These are phyloP conservation scores for Microthlaspi erraticum DNA, from an alignment of 345 rosid genomes.

Conservation along the genomic window DNA sequence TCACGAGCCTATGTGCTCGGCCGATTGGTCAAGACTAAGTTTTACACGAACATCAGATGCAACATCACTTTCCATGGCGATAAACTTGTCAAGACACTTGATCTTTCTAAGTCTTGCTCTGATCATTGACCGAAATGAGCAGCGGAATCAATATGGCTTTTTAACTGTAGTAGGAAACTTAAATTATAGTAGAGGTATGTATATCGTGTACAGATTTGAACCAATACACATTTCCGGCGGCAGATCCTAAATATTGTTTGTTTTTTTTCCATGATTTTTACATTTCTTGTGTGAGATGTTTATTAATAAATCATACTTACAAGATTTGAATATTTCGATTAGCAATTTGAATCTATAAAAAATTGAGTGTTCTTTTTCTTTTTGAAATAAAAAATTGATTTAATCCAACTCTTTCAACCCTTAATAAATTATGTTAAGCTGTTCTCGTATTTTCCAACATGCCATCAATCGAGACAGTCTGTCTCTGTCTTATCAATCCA, in stretches of 20 bases:
- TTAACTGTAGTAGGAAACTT: neutral
- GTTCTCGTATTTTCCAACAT: neutral
- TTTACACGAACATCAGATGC: slow-evolving; percentile 57
- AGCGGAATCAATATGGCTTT: neutral
- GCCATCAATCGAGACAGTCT: neutral
- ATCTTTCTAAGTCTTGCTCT: slow-evolving; percentile 56
- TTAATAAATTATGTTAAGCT: neutral
- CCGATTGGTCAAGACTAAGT: slow-evolving; percentile 63
- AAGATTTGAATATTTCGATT: neutral
- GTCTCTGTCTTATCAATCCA: slow-evolving; percentile 1
- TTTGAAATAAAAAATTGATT: neutral
- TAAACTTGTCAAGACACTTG: slow-evolving; percentile 63
- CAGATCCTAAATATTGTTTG: no score
- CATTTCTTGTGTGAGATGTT: no score
- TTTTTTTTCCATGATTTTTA: no score
- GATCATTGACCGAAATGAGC: slow-evolving; percentile 42
- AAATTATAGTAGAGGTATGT: neutral
- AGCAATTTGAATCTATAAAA: neutral
- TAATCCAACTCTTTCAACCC: neutral
- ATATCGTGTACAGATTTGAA: slow-evolving; percentile 8
- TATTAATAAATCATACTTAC: neutral
- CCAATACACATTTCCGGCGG: neutral
- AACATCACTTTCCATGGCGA: slow-evolving; percentile 59
- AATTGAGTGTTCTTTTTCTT: neutral
- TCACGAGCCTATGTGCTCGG: slow-evolving; percentile 85